Conservation (phyloP, 176 grass and related monocot genomes). For the Tillandsia leiboldiana region DNA sequence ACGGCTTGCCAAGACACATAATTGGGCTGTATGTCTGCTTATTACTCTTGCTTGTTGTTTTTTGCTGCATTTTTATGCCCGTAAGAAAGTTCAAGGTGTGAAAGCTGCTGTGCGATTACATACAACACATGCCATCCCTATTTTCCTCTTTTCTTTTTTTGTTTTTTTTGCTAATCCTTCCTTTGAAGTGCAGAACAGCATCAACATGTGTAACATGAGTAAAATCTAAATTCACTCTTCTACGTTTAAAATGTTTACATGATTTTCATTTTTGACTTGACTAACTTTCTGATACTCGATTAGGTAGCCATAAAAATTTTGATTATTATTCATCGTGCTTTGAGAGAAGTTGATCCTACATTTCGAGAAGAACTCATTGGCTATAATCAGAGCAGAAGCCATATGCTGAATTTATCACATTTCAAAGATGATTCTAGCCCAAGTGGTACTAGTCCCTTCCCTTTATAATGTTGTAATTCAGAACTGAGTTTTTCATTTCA, state of each 20-base stretch:
- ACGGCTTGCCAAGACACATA: constrained; percentile 13
- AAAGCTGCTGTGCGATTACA: neutral
- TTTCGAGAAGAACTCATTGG: constrained; percentile 9
- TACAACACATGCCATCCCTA: too few relatives aligned
- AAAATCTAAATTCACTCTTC: too few relatives aligned
- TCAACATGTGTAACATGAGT: too few relatives aligned
- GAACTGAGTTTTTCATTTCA: too few relatives aligned
- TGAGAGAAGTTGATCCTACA: constrained; percentile 20
- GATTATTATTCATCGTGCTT: constrained; percentile 16
- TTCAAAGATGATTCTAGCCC: constrained; percentile 25
- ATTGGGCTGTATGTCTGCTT: constrained; percentile 26
- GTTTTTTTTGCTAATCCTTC: too few relatives aligned
- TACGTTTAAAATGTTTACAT: neutral
- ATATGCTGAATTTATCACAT: constrained; percentile 22
- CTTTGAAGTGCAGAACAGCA: too few relatives aligned
- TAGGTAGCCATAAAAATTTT: constrained; percentile 24
- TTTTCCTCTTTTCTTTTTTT: too few relatives aligned
- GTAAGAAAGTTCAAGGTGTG: neutral
- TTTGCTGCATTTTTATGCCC: neutral
- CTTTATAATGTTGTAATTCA: neutral
- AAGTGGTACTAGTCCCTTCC: constrained; percentile 4
- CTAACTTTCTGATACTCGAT: neutral
- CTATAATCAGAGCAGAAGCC: constrained; percentile 3
- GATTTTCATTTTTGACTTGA: neutral
- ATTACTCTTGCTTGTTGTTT: constrained; percentile 1